Conservation (phyloP, 176 grass and related monocot genomes). For the Coix lacrymajobi region DNA sequence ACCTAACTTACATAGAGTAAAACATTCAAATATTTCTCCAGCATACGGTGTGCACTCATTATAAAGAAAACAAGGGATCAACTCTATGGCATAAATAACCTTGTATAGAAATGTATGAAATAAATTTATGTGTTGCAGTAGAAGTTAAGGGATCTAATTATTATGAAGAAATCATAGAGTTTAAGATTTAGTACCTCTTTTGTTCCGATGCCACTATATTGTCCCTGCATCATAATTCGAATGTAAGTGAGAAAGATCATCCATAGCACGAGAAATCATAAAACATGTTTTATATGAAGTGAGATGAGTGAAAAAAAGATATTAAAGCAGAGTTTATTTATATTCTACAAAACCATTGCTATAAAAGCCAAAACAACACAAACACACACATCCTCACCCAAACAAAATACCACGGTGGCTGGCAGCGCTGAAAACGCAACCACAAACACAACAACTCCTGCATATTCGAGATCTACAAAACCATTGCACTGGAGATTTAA, state of each 20-base stretch:
- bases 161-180: slow-evolving; percentile 2
- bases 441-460: no score
- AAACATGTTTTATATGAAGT: neutral
- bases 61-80: neutral
- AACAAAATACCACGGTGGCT: no score
- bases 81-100: neutral
- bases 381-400: no score
- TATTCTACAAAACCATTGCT: neutral
- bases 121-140: neutral
- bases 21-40: neutral
- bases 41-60: neutral
- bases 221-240: slow-evolving; percentile 45
- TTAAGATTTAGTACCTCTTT: slow-evolving; percentile 57
- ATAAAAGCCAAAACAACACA: neutral
- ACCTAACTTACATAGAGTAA: neutral
- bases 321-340: neutral
- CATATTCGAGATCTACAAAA: no score
- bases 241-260: slow-evolving; percentile 31
- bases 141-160: neutral
- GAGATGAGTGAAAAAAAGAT: neutral
- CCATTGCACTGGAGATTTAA: neutral
- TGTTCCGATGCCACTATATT: slow-evolving; percentile 55
- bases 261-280: neutral
- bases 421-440: no score
- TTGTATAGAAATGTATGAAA: neutral